Conservation (phyloP, 2,329 filamentous ascomycete genomes). For the Tolypocladium amazonense region DNA sequence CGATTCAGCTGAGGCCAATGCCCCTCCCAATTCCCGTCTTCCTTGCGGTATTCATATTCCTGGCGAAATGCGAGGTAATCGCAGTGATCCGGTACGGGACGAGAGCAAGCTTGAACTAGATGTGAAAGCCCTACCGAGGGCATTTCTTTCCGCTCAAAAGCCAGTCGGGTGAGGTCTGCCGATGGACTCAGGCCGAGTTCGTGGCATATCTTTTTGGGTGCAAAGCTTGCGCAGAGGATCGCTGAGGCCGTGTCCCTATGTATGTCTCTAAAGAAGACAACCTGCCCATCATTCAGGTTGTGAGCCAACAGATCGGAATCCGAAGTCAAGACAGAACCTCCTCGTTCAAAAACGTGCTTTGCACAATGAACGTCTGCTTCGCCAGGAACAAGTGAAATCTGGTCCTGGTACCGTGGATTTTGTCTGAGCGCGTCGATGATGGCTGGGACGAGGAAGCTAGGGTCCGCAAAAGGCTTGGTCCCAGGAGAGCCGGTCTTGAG, state of each 20-base stretch:
- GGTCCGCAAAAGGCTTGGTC: constrained; percentile 29
- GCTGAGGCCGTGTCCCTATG: constrained; percentile 20
- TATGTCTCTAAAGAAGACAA: constrained; percentile 61
- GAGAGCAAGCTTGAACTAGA: constrained; percentile 15
- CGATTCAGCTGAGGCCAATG: constrained; percentile 6
- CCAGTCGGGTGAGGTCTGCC: constrained; percentile 19
- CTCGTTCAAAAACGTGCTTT: constrained; percentile 40
- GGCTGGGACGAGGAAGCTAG: constrained; percentile 68
- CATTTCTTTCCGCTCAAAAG: constrained; percentile 21
- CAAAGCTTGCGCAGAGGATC: constrained; percentile 16
- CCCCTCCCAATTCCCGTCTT: not conserved
- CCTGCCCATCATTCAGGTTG: constrained; percentile 53
- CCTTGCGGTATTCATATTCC: constrained; percentile 18
- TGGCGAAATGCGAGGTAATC: constrained; percentile 19
- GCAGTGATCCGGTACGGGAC: constrained; percentile 7
- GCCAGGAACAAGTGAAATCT: constrained; percentile 57
- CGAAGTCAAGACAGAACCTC: constrained; percentile 59
- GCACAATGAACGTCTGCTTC: constrained; percentile 83
- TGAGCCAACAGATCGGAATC: constrained; percentile 81
- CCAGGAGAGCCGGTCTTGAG: constrained; percentile 12
- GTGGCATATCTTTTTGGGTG: constrained; percentile 25
- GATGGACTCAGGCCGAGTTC: constrained; percentile 27
- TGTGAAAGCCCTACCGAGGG: constrained; percentile 18
- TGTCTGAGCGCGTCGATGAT: constrained; percentile 58
- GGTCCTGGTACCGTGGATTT: constrained; percentile 27